Base-by-base conservation (phyloP, 768 basidiomycete genomes). In the Trametes cingulata region DNA sequence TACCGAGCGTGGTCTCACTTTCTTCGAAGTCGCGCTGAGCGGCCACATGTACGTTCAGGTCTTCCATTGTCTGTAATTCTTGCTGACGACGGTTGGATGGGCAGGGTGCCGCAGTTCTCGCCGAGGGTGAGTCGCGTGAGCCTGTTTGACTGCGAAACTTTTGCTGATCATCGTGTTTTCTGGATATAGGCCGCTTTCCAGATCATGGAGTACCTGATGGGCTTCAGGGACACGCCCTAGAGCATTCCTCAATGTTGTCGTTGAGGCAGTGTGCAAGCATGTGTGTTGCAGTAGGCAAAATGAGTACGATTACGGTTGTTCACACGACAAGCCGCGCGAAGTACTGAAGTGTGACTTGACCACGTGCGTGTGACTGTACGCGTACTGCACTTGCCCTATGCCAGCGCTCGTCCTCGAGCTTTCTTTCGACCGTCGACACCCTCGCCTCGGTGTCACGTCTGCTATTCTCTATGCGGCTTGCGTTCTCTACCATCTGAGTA, bases 191-290 rank as follows among this genome's bases (percentile, higher is more conserved):
- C 88, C 47, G 80, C 85, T 1, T 85, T 86, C 73, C 87, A 88
- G 67, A 82, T 77, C 55, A 87, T 89, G 85, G 75, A 85, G 63
- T 87, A 79, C 65, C 65, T 89, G 63, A 76, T 89, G 82, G 87
- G 87, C 13, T 80, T 83, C 71, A 81, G 86, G 27, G 53, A 63
- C 5, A 63, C 19, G 17, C 61, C 55, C 3, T 62, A 41, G 14
- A 40, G 13, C 39, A 40, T 33, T n/a, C n/a, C 36, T 37, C 8
- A 14, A 37, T 37, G 36, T 8, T 14, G 36, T 14, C 5, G 13
- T n/a, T 40, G 39, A 14, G 39, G 5, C 39, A 13, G n/a, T 5
- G 39, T 14, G 6, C 39, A n/a, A n/a, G n/a, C 13, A 13, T 40
- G 14, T 40, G n/a, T 40, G 39, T 33, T 33, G 29, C 29, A 33